Evolutionary conservation across 140 eudicot genomes (phyloP).

Genomic region (Senecio squalidus): DNA sequence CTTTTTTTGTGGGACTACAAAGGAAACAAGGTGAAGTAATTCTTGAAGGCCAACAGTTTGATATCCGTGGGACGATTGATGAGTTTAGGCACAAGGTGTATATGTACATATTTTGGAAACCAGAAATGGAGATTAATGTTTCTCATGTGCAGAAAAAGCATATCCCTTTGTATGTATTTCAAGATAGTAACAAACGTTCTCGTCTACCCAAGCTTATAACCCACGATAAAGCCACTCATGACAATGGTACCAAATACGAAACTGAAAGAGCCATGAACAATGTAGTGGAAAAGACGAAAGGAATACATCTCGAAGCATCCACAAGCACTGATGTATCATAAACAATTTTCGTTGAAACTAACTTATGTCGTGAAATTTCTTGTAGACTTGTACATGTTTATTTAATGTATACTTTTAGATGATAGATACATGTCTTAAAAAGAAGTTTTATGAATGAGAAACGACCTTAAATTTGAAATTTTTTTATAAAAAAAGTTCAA

Average conservation of each 20-base stretch:
- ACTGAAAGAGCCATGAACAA: not conserved
- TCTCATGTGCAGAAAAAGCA: constrained; percentile 75
- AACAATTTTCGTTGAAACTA: not conserved
- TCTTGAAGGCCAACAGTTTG: constrained; percentile 93
- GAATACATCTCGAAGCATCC: not conserved
- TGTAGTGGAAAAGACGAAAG: too few species aligned
- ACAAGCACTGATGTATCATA: not conserved
- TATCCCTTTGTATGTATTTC: constrained; percentile 63
- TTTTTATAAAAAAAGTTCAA: too few species aligned
- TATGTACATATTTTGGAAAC: constrained; percentile 66
- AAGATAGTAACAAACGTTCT: constrained; percentile 46
- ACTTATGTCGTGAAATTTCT: not conserved
- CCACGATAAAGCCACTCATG: constrained; percentile 6
- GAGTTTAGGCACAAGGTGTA: constrained; percentile 70
- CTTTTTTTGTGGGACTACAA: constrained; percentile 87
- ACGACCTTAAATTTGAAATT: too few species aligned
- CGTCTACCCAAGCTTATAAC: constrained; percentile 31
- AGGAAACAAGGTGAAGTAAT: constrained; percentile 76
- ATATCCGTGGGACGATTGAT: constrained; percentile 74
- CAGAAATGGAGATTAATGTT: constrained; percentile 82
- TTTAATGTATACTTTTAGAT: too few species aligned
- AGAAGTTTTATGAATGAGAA: too few species aligned
- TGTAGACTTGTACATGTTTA: not conserved
- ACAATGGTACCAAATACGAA: not conserved
- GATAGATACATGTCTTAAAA: too few species aligned